Conservation (phyloP, 108 stramenopile species). For the Skeletonema tropicum region DNA sequence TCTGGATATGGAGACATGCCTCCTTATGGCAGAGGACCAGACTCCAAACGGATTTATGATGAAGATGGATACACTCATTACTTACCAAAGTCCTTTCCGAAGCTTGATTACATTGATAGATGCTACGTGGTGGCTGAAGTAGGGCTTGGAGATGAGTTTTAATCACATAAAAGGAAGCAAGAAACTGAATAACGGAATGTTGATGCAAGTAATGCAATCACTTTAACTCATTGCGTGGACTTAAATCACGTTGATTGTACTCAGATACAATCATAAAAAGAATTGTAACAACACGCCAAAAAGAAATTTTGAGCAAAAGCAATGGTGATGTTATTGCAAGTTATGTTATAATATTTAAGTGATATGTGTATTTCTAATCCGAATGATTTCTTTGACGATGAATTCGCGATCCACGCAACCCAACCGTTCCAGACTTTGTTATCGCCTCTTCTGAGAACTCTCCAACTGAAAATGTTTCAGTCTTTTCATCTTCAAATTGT, state of each 20-base stretch:
- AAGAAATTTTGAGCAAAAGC: too few relatives aligned
- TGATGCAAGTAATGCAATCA: too few relatives aligned
- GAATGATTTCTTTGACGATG: constrained; percentile 1
- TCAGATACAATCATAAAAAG: too few relatives aligned
- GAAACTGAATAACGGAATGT: too few relatives aligned
- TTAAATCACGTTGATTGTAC: too few relatives aligned
- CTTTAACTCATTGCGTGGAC: too few relatives aligned
- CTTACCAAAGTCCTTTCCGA: constrained; percentile 35
- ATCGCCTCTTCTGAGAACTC: neutral
- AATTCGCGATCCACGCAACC: neutral
- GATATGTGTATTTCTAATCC: neutral
- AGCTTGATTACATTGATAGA: constrained; percentile 30
- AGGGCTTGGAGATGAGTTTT: neutral
- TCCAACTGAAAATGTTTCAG: constrained; percentile 20
- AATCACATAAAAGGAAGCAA: too few relatives aligned
- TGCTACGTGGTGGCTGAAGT: constrained; percentile 29
- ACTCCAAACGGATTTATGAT: constrained; percentile 28
- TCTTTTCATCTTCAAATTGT: neutral
- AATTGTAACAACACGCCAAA: too few relatives aligned
- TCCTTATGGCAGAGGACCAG: constrained; percentile 32
- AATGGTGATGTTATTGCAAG: neutral
- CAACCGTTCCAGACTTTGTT: neutral
- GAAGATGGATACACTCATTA: constrained; percentile 39
- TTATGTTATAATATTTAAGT: neutral
- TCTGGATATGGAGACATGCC: constrained; percentile 34